Evolutionary conservation across 2,329 filamentous ascomycete genomes (phyloP).

Genomic region (Cylindrodendrum hubeiense): DNA sequence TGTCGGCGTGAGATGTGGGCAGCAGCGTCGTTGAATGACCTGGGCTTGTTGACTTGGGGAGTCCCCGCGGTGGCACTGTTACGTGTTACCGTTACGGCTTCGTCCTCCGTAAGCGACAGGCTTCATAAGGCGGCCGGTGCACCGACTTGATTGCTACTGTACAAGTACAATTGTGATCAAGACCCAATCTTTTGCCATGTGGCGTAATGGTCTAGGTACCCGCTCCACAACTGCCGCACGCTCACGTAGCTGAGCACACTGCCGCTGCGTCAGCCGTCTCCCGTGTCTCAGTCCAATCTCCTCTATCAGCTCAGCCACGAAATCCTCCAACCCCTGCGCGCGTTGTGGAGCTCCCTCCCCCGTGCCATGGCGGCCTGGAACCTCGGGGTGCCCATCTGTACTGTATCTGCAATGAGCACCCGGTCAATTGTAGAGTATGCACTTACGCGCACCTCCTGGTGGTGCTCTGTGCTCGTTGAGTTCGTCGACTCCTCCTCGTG

Average conservation of each 20-base stretch:
- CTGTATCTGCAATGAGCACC: background rate
- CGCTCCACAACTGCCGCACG: background rate
- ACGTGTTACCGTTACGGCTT: background rate
- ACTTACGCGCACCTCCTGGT: background rate
- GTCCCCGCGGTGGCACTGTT: no score
- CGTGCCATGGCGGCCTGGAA: background rate
- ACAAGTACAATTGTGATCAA: conserved; percentile 2
- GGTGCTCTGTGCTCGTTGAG: background rate
- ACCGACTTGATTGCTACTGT: conserved; percentile 1
- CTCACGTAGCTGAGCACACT: background rate
- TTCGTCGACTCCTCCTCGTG: background rate
- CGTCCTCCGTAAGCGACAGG: background rate
- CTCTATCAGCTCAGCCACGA: background rate
- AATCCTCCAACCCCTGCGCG: background rate
- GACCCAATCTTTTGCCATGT: conserved; percentile 4
- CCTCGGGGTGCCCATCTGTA: background rate
- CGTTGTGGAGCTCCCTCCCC: background rate
- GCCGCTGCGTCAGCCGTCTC: background rate
- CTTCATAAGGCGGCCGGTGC: background rate
- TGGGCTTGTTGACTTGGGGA: no score
- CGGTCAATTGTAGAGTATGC: background rate
- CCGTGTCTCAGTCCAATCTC: background rate
- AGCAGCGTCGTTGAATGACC: no score
- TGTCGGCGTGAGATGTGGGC: no score
- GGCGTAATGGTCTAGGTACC: background rate